A percentile compares a stretch with the other conserved stretches of the same genome.
Conservation (phyloP, 2,329 filamentous ascomycete genomes). For the Grosmannia penicillata region DNA sequence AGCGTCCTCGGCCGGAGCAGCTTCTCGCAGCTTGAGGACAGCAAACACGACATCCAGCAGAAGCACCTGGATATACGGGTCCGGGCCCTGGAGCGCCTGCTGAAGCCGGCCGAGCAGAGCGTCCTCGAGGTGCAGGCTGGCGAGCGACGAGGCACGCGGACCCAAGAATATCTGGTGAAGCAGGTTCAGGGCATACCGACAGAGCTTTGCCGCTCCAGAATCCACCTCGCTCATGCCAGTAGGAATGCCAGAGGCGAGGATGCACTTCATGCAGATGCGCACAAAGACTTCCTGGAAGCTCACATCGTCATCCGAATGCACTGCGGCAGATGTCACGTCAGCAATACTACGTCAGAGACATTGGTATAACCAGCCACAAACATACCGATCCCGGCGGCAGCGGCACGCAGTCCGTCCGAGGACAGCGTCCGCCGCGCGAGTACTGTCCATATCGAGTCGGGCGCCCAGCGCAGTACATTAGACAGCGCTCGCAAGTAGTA, state of each 20-base stretch:
- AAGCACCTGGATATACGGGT: conserved; percentile 60
- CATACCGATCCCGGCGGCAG: conserved; percentile 34
- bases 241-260: conserved; percentile 22
- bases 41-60: conserved; percentile 67
- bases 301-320: conserved; percentile 32
- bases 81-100: conserved; percentile 43
- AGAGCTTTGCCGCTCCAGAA: conserved; percentile 47
- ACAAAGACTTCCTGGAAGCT: conserved; percentile 55
- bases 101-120: conserved; percentile 54
- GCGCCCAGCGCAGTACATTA: conserved; percentile 55
- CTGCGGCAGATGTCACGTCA: conserved; percentile 13
- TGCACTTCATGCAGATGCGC: conserved; percentile 48
- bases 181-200: conserved; percentile 54
- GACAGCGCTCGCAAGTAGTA: conserved; percentile 67
- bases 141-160: conserved; percentile 43
- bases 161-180: conserved; percentile 55
- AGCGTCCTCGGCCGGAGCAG: conserved; percentile 23
- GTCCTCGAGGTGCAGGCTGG: conserved; percentile 53
- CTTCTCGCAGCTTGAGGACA: conserved; percentile 50
- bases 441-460: conserved; percentile 54
- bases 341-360: not conserved
- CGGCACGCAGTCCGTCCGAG: conserved; percentile 28
- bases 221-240: conserved; percentile 18
- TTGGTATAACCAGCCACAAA: conserved; percentile 18
- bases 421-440: conserved; percentile 48